phyloP scores from a whole-genome alignment of 345 rosid species.

The Aurinia saxatilis region DNA sequence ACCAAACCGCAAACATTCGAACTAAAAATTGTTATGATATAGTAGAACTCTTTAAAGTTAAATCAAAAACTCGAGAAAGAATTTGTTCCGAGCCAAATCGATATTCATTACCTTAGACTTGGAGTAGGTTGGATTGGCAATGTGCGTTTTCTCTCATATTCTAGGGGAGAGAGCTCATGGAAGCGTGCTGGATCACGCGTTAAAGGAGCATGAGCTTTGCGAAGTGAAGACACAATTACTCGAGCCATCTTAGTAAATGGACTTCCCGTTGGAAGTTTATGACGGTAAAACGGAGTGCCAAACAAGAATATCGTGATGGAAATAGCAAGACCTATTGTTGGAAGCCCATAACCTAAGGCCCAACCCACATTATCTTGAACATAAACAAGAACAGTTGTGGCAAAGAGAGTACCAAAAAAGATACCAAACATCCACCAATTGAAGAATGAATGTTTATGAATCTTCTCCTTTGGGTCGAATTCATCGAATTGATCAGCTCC shows the following conservation, averaged over 20 bases:
- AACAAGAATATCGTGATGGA: constrained; percentile 51
- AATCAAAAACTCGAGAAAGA: too few relatives aligned
- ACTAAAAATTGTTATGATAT: not conserved
- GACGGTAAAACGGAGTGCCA: constrained; percentile 68
- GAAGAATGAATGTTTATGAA: constrained; percentile 77
- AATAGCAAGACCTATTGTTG: constrained; percentile 51
- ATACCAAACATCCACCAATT: constrained; percentile 98
- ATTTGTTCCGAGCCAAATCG: too few relatives aligned
- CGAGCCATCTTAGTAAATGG: constrained; percentile 65
- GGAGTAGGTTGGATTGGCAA: constrained; percentile 60
- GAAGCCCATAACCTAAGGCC: constrained; percentile 69
- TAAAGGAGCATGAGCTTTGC: constrained; percentile 41
- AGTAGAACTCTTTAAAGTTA: too few relatives aligned
- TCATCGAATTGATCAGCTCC: constrained; percentile 96
- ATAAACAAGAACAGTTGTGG: constrained; percentile 73
- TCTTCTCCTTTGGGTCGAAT: constrained; percentile 59
- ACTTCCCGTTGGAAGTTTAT: constrained; percentile 57
- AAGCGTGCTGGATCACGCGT: constrained; percentile 42
- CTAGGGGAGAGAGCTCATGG: constrained; percentile 45
- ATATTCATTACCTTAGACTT: constrained; percentile 45
- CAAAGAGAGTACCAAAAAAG: constrained; percentile 73
- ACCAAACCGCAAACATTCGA: not conserved
- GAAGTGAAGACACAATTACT: constrained; percentile 59
- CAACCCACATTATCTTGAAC: constrained; percentile 85
- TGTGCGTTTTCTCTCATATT: constrained; percentile 41